Evolutionary conservation across 169 alveolate species (phyloP).

Genomic region (Eimeria falciformis): DNA sequence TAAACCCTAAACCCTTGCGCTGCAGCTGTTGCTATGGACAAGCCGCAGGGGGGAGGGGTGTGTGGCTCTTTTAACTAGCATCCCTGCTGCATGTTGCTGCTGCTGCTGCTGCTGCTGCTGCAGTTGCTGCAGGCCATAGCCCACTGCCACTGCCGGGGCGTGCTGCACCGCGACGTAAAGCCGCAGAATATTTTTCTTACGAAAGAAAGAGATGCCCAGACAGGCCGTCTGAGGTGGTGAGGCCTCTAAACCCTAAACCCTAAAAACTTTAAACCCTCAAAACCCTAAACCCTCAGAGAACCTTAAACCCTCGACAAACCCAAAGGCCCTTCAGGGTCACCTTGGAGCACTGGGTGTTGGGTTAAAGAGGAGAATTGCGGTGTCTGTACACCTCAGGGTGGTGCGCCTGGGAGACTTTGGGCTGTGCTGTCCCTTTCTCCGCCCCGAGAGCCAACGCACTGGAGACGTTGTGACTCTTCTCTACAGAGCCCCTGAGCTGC

Average conservation of each 20-base stretch:
- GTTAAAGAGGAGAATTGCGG: too few species aligned
- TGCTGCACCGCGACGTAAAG: constrained; percentile 76
- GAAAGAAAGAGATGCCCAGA: constrained; percentile 1
- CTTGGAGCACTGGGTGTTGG: too few species aligned
- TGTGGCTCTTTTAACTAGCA: neutral
- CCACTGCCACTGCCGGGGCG: constrained; percentile 47
- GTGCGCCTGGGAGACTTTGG: constrained; percentile 76
- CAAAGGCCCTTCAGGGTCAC: neutral
- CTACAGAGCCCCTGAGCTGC: constrained; percentile 99
- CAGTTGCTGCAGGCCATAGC: constrained; percentile 60
- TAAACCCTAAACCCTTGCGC: neutral
- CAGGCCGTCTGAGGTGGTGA: neutral
- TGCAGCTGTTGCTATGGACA: neutral
- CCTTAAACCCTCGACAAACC: neutral
- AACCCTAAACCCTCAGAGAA: neutral
- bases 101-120: constrained; percentile 56
- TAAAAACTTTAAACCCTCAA: neutral
- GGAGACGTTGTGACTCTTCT: constrained; percentile 75
- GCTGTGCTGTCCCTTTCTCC: constrained; percentile 30
- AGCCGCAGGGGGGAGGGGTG: neutral
- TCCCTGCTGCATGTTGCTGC: neutral
- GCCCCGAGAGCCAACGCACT: constrained; percentile 3
- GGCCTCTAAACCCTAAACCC: neutral
- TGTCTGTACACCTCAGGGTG: constrained; percentile 14
- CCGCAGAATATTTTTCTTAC: constrained; percentile 64